Conservation (phyloP, 1,139 yeast species). For the Scheffersomyces stambukii region DNA sequence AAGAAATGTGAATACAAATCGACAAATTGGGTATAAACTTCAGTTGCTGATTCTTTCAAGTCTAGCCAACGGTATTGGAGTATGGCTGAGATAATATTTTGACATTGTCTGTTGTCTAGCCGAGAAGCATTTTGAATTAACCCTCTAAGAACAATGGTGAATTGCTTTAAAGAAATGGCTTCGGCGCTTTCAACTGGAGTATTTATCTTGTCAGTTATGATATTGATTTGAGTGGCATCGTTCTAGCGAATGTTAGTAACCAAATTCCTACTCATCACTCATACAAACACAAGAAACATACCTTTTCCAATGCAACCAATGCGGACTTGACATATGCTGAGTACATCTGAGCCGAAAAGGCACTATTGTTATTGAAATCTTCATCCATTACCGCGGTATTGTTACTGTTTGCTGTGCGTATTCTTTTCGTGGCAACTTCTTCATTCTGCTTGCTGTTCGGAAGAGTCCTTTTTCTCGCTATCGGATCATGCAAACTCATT, state of each 20-base stretch:
- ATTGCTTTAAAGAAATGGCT: conserved; percentile 32
- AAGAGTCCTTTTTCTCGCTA: conserved; percentile 21
- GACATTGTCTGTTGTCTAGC: conserved; percentile 34
- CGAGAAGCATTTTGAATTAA: conserved; percentile 34
- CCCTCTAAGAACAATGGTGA: conserved; percentile 30
- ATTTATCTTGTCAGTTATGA: conserved; percentile 33
- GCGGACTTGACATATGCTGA: conserved; percentile 64
- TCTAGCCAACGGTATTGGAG: conserved; percentile 56
- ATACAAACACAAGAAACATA: conserved; percentile 25
- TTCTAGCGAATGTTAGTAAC: conserved; percentile 26
- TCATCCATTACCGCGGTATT: too few relatives aligned
- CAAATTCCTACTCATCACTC: not conserved
- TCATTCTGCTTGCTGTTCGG: conserved; percentile 7
- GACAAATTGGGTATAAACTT: conserved; percentile 33
- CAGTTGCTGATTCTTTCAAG: conserved; percentile 13
- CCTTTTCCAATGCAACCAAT: conserved; percentile 61
- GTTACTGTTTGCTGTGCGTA: not conserved
- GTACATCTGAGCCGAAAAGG: conserved; percentile 55
- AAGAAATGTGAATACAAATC: conserved; percentile 64
- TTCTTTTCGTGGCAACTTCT: conserved; percentile 10
- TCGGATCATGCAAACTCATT: conserved; percentile 29
- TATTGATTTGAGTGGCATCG: conserved; percentile 33
- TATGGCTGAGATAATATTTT: conserved; percentile 30
- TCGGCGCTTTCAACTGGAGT: conserved; percentile 31
- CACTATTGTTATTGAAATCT: conserved; percentile 7